Conservation (phyloP, 2,329 filamentous ascomycete genomes). For the Lachnellula occidentalis region DNA sequence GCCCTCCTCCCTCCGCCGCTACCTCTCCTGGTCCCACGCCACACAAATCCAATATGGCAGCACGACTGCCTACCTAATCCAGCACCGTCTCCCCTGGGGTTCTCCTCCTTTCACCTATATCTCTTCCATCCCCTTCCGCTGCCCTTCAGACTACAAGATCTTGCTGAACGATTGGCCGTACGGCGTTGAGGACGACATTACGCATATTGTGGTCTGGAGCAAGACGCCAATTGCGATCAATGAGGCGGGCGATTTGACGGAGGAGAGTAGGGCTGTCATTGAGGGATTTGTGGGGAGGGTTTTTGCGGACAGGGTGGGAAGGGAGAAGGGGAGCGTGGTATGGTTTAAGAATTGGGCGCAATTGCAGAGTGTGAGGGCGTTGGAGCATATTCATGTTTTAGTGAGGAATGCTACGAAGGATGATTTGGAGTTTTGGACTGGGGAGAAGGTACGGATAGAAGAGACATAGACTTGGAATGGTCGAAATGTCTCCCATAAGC, state of each 20-base stretch:
- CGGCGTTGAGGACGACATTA: conserved; percentile 57
- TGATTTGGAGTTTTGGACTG: conserved; percentile 49
- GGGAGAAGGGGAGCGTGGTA: conserved; percentile 47
- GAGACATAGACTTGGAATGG: background rate
- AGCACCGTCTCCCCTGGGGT: conserved; percentile 71
- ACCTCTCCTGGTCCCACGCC: conserved; percentile 69
- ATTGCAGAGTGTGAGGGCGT: conserved; percentile 77
- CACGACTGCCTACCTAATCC: conserved; percentile 72
- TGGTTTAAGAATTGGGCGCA: conserved; percentile 97
- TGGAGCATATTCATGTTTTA: conserved; percentile 86
- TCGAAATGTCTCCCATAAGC: background rate
- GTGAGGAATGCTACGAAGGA: conserved; percentile 50
- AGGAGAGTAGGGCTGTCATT: conserved; percentile 58
- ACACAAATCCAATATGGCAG: conserved; percentile 70
- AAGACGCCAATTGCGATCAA: conserved; percentile 76
- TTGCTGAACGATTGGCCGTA: conserved; percentile 94
- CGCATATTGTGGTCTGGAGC: conserved; percentile 90
- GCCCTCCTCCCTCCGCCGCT: conserved; percentile 73
- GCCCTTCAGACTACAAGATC: conserved; percentile 59
- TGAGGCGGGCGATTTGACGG: conserved; percentile 66
- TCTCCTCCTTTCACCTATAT: conserved; percentile 45
- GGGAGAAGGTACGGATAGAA: conserved; percentile 4
- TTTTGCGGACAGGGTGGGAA: conserved; percentile 57
- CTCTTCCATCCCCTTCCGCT: conserved; percentile 41
- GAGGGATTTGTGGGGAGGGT: conserved; percentile 63